Percentiles rank a stretch among this genome's conserved stretches.
Conservation (phyloP, 495 filamentous ascomycete genomes). For the Pseudoneurospora amorphoporcata region DNA sequence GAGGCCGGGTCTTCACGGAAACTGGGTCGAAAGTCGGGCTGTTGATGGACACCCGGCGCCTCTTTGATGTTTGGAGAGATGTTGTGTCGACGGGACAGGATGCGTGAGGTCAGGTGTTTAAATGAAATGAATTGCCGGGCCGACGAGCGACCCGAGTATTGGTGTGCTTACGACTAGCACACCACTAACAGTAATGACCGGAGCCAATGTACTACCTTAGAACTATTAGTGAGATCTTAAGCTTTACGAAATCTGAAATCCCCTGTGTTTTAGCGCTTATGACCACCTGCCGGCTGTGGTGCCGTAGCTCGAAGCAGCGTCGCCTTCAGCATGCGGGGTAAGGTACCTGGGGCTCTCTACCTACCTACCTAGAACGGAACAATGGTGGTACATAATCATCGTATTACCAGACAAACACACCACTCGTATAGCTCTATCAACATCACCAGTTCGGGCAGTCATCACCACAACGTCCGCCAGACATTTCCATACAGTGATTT, state of each 20-base stretch:
- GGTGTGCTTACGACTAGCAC: no score
- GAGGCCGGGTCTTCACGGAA: conserved; percentile 8
- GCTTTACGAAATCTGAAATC: no score
- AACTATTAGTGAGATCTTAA: no score
- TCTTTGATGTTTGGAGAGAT: background rate
- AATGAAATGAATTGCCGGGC: background rate
- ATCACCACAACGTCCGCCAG: background rate
- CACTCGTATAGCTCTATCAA: background rate
- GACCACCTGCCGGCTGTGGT: background rate
- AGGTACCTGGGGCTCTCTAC: background rate
- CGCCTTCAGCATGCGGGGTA: background rate
- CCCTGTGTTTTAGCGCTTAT: background rate
- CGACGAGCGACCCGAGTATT: no score
- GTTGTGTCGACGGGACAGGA: background rate
- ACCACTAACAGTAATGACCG: no score
- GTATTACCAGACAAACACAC: background rate
- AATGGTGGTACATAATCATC: background rate
- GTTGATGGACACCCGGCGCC: background rate
- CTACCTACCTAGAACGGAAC: no score
- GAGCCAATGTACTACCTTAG: no score
- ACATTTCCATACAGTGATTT: no score
- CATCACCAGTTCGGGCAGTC: background rate
- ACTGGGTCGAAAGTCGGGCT: conserved; percentile 4
- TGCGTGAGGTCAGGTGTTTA: background rate
- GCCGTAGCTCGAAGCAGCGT: background rate